Base-by-base conservation (phyloP, 2,329 filamentous ascomycete genomes). In the Xylaria sp. region DNA sequence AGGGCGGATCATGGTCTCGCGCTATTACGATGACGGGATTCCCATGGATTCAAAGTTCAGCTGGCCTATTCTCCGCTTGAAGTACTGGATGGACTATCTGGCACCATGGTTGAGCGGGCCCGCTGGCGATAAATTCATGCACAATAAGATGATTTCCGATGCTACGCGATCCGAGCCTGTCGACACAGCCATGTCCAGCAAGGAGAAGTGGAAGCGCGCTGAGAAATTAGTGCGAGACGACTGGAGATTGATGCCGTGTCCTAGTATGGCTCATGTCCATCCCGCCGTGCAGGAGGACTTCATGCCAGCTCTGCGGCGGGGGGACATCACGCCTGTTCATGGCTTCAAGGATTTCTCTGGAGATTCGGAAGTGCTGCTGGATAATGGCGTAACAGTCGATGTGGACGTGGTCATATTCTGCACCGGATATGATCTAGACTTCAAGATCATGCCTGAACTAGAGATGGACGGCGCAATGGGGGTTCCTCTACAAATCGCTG, bases 361-460 rank as follows among this genome's bases (percentile, higher is more conserved):
- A 8, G 69, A 67, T 3, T 15, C 54, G 23, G 54, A 69, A 57
- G 69, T 75, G 4, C 5, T 73, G 10, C 58, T 76, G 8, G 62
- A 64, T 6, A 72, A 73, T 13, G 70, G 54, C 12, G 65, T 64
- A 0, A 46, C 63, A 5, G 18, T 74, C 6, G 70, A 73, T 37
- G 71, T 72, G 10, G 74, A 76, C 23, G 73, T 58, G 1, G 74
- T 75, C 12, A 71, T 75, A 18, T 73, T 75, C 25, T 76, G 74
- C 18, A 75, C 73, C 0, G 73, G 74, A 13, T 76, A 76, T 58
- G 60, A 69, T 0, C 39, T 69, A 5, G 73, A 76, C 60, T 72
- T 72, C 20, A 65, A 57, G 46, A 70, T 76, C 34, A 72, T 76
- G 69, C 74, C 74, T 7, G 73, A 75, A 46, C 37, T 75, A 13